phyloP scores from a whole-genome alignment of 2,329 filamentous ascomycete species.

The Aspergillus pseudoterreus region DNA sequence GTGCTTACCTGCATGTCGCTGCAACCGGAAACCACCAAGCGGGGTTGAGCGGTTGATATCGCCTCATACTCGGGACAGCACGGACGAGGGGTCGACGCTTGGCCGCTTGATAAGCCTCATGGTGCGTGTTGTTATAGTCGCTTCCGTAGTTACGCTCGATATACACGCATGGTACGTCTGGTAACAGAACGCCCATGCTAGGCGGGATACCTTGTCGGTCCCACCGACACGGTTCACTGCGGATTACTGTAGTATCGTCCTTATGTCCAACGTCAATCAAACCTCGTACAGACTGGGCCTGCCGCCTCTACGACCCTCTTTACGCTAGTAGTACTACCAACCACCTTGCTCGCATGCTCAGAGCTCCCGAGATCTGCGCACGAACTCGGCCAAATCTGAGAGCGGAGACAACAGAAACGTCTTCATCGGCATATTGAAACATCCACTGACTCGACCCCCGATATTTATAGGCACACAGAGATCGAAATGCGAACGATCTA shows the following conservation, averaged over 20 bases:
- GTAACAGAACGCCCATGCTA: too few relatives aligned
- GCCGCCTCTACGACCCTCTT: too few relatives aligned
- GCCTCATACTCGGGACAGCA: neutral
- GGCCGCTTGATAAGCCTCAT: neutral
- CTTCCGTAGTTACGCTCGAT: too few relatives aligned
- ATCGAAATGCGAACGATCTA: neutral
- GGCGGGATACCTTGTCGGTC: too few relatives aligned
- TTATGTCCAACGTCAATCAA: too few relatives aligned
- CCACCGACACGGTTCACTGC: too few relatives aligned
- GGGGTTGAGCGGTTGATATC: constrained; percentile 7
- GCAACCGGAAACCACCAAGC: constrained; percentile 17
- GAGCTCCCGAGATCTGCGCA: too few relatives aligned
- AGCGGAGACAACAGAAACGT: neutral
- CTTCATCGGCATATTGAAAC: neutral
- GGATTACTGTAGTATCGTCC: too few relatives aligned
- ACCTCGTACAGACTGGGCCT: too few relatives aligned
- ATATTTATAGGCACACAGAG: constrained; percentile 2
- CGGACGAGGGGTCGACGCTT: neutral
- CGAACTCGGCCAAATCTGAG: neutral
- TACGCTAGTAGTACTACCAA: too few relatives aligned
- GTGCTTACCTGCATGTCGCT: constrained; percentile 15
- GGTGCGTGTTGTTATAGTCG: neutral
- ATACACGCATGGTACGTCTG: too few relatives aligned
- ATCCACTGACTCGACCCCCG: neutral
- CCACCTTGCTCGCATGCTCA: too few relatives aligned